These are phyloP conservation scores for Syzygium jambos DNA, from an alignment of 345 rosid species.

Conservation along the genomic window DNA sequence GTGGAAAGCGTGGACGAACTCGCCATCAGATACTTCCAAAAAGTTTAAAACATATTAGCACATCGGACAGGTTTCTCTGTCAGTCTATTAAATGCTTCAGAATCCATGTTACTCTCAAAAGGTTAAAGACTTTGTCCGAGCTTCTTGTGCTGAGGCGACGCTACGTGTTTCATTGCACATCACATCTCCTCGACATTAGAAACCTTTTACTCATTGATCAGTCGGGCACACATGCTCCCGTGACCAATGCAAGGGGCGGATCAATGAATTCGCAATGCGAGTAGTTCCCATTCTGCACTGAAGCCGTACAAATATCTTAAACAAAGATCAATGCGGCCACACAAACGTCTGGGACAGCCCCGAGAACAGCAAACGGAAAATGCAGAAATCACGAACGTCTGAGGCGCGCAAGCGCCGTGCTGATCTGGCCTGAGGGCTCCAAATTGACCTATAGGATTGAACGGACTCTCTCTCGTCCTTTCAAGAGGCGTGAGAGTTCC, in stretches of 20 bases:
- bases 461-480: neutral
- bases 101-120: neutral
- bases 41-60: neutral
- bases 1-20: neutral
- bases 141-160: neutral
- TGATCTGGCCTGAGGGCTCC: neutral
- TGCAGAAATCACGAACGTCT: neutral
- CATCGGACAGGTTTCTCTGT: neutral
- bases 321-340: neutral
- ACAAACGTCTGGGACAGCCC: neutral
- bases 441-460: neutral
- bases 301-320: neutral
- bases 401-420: neutral
- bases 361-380: neutral
- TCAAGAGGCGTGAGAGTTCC: neutral
- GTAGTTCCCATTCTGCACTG: neutral
- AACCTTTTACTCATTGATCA: neutral
- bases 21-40: neutral
- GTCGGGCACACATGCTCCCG: neutral
- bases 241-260: neutral
- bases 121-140: neutral
- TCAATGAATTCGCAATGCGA: neutral
- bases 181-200: neutral
- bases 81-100: neutral
- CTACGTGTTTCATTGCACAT: neutral